Percentiles rank a stretch among this genome's conserved stretches.
phyloP scores from a whole-genome alignment of 306 rosid species.

The Lablab purpureus region DNA sequence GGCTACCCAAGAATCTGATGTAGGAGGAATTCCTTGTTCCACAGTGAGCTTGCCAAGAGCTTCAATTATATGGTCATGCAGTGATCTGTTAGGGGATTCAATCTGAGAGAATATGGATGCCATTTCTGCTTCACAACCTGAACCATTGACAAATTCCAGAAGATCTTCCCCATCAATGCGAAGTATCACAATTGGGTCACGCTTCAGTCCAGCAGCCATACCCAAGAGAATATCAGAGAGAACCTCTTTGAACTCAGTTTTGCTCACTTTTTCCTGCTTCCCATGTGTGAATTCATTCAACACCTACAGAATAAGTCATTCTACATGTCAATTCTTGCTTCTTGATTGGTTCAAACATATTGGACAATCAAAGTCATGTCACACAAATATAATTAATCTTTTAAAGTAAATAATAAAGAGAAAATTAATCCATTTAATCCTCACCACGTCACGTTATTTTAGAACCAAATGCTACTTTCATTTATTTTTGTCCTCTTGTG shows the following conservation, averaged over 20 bases:
- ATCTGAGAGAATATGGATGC: conserved; percentile 60
- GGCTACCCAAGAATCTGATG: conserved; percentile 90
- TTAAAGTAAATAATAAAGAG: neutral
- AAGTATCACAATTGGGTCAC: conserved; percentile 91
- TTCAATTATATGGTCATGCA: conserved; percentile 61
- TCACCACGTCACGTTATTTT: conserved; percentile 3
- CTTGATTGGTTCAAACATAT: conserved; percentile 4
- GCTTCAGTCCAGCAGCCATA: conserved; percentile 97
- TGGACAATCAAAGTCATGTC: conserved; percentile 13
- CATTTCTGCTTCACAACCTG: conserved; percentile 74
- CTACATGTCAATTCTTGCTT: conserved; percentile 33
- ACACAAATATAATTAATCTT: conserved; percentile 14
- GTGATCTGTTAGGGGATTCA: conserved; percentile 53
- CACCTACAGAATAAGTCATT: conserved; percentile 56
- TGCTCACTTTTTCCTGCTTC: conserved; percentile 81
- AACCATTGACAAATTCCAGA: conserved; percentile 69
- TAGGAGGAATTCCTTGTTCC: conserved; percentile 96
- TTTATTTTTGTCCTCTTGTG: neutral
- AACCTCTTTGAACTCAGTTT: conserved; percentile 87
- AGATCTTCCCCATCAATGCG: conserved; percentile 99
- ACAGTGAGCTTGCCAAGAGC: conserved; percentile 81
- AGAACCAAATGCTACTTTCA: conserved; percentile 12
- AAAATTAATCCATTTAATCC: neutral
- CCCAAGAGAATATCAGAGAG: conserved; percentile 90
- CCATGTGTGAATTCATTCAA: conserved; percentile 95